These are phyloP conservation scores for Gossypium longicalyx DNA, from an alignment of 345 rosid genomes.

Conservation along the genomic window DNA sequence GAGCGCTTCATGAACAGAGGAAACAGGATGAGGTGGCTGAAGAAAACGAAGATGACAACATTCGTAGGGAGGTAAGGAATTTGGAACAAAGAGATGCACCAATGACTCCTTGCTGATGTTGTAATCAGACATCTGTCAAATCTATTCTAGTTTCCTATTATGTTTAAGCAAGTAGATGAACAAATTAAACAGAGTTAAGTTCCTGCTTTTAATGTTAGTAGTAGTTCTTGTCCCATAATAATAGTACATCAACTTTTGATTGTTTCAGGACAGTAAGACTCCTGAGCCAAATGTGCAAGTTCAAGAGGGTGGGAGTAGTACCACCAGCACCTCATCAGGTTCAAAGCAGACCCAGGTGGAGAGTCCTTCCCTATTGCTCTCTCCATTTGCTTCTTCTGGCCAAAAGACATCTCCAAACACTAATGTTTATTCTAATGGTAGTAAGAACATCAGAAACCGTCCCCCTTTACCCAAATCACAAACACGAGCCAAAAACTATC, in stretches of 20 bases:
- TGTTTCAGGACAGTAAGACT: slow-evolving; percentile 29
- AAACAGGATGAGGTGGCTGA: slow-evolving; percentile 23
- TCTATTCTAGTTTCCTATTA: background rate
- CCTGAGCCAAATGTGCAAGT: slow-evolving; percentile 7
- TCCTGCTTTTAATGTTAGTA: background rate
- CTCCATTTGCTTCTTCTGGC: slow-evolving; percentile 21
- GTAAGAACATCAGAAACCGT: slow-evolving; percentile 25
- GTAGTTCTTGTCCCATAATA: background rate
- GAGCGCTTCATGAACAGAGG: slow-evolving; percentile 31
- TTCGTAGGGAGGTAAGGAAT: slow-evolving; percentile 32
- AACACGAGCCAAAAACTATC: slow-evolving; percentile 17
- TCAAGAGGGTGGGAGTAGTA: slow-evolving; percentile 34
- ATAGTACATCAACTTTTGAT: background rate
- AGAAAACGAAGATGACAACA: slow-evolving; percentile 18
- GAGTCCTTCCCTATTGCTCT: slow-evolving; percentile 17
- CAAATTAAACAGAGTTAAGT: background rate
- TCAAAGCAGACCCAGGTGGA: slow-evolving; percentile 16
- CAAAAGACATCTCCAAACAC: slow-evolving; percentile 23
- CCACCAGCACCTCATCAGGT: slow-evolving; percentile 34
- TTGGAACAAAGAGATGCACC: background rate
- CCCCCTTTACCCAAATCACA: slow-evolving; percentile 38
- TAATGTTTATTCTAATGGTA: slow-evolving; percentile 13
- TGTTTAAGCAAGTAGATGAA: background rate
- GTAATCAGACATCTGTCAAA: background rate
- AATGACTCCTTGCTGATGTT: background rate